Percentiles rank a stretch among this genome's conserved stretches.
phyloP scores from a whole-genome alignment of 1,284 basidiomycete species.

The Pisolithus thermaeus region DNA sequence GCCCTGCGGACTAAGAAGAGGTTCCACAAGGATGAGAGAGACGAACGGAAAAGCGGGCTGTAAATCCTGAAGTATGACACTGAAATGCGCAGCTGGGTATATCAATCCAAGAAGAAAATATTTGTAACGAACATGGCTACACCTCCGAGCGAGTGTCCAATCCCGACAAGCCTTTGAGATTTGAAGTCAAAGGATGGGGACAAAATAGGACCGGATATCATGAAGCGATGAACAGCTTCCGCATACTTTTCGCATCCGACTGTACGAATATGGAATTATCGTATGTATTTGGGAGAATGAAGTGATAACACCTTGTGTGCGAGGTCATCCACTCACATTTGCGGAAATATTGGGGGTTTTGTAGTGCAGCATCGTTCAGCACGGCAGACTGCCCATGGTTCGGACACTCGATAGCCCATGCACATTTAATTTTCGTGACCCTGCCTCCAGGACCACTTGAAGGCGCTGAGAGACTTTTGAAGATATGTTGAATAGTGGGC shows the following conservation, averaged over 20 bases:
- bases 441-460: constrained; percentile 7
- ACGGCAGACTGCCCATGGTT: constrained; percentile 44
- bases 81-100: constrained; percentile 21
- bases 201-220: constrained; percentile 34
- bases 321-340: constrained; percentile 31
- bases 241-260: constrained; percentile 60
- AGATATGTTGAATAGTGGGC: constrained; percentile 36
- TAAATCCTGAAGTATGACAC: constrained; percentile 45
- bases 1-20: constrained; percentile 47
- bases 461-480: constrained; percentile 14
- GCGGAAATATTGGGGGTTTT: constrained; percentile 37
- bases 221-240: constrained; percentile 46
- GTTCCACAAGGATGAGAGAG: constrained; percentile 50
- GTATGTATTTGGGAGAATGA: neutral
- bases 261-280: constrained; percentile 17
- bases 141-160: constrained; percentile 61
- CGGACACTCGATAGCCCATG: constrained; percentile 49
- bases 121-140: constrained; percentile 45
- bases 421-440: constrained; percentile 38
- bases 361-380: constrained; percentile 37
- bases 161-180: constrained; percentile 44
- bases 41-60: constrained; percentile 37
- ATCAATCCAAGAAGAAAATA: neutral
- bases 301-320: neutral
- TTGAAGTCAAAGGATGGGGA: constrained; percentile 40